Conservation (phyloP, 371 early-diverging fungal species). For the Coemansia sp. region DNA sequence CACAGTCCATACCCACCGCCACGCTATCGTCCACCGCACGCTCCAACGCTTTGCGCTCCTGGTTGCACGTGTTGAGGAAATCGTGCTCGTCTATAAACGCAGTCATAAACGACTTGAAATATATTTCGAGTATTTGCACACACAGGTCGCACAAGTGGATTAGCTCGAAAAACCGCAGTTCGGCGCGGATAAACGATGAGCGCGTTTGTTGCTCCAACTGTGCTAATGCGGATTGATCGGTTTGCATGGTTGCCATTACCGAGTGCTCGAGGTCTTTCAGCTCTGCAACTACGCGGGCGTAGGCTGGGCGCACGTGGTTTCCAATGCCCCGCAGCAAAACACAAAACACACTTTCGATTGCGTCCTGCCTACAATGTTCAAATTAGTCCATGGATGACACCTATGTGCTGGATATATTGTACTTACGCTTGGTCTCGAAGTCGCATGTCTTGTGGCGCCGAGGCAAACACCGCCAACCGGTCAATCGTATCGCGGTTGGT, state of each 20-base stretch:
- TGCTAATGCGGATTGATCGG: not conserved
- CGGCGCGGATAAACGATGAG: conserved; percentile 20
- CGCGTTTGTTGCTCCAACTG: conserved; percentile 28
- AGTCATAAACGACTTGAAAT: conserved; percentile 77
- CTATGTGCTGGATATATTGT: no score
- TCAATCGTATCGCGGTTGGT: conserved; percentile 75
- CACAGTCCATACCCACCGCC: conserved; percentile 85
- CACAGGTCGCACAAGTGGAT: conserved; percentile 84
- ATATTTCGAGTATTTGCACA: conserved; percentile 84
- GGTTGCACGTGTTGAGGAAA: conserved; percentile 77
- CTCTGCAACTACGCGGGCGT: conserved; percentile 22
- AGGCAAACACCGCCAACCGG: conserved; percentile 64
- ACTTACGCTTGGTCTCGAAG: conserved; percentile 50
- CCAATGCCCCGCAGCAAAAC: conserved; percentile 37
- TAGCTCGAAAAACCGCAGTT: conserved; percentile 80
- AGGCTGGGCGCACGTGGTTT: conserved; percentile 38
- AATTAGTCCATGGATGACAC: no score
- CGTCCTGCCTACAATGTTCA: conserved; percentile 19
- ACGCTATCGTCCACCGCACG: conserved; percentile 79
- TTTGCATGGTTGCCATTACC: not conserved
- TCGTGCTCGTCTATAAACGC: conserved; percentile 77
- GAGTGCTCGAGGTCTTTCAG: conserved; percentile 35
- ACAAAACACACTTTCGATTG: conserved; percentile 39
- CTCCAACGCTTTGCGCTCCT: conserved; percentile 83
- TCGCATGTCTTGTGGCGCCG: conserved; percentile 38